Conservation (phyloP, 768 basidiomycete genomes). For the Panellus pusillus region DNA sequence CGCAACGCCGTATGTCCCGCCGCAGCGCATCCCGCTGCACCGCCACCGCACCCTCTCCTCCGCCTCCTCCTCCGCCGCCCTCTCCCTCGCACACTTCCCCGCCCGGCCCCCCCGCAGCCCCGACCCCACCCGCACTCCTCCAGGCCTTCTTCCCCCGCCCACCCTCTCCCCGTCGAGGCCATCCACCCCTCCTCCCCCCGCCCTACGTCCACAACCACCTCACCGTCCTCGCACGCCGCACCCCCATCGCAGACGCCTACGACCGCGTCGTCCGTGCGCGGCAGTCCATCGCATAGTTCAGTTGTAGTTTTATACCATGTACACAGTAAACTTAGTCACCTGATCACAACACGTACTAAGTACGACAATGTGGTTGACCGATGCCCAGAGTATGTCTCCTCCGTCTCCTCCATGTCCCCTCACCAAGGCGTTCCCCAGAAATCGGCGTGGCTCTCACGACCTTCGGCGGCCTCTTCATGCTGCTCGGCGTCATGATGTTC, state of each 20-base stretch:
- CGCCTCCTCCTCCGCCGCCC: slow-evolving; percentile 53
- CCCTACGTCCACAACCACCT: slow-evolving; percentile 73
- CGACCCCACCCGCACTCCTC: slow-evolving; percentile 42
- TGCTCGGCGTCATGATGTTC: slow-evolving; percentile 93
- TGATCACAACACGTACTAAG: no score
- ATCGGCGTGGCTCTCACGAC: slow-evolving; percentile 97
- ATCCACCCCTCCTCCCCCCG: slow-evolving; percentile 69
- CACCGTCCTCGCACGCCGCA: slow-evolving; percentile 63
- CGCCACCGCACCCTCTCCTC: slow-evolving; percentile 61
- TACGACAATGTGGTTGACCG: slow-evolving; percentile 60
- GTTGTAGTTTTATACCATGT: no score
- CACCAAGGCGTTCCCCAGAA: slow-evolving; percentile 48
- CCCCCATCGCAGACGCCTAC: slow-evolving; percentile 68
- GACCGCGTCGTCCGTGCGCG: slow-evolving; percentile 60
- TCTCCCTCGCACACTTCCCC: slow-evolving; percentile 57
- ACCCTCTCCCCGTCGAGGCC: slow-evolving; percentile 53
- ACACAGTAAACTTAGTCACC: no score
- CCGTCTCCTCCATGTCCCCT: background rate
- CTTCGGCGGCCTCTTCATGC: slow-evolving; percentile 94
- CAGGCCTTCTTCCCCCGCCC: slow-evolving; percentile 65
- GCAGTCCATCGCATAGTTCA: slow-evolving; percentile 40
- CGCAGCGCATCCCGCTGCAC: slow-evolving; percentile 33
- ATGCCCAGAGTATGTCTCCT: slow-evolving; percentile 56
- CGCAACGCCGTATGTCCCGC: slow-evolving; percentile 30
- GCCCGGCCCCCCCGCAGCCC: slow-evolving; percentile 44